phyloP scores from a whole-genome alignment of 352 stramenopile genomes.

The Phytophthora sp. region DNA sequence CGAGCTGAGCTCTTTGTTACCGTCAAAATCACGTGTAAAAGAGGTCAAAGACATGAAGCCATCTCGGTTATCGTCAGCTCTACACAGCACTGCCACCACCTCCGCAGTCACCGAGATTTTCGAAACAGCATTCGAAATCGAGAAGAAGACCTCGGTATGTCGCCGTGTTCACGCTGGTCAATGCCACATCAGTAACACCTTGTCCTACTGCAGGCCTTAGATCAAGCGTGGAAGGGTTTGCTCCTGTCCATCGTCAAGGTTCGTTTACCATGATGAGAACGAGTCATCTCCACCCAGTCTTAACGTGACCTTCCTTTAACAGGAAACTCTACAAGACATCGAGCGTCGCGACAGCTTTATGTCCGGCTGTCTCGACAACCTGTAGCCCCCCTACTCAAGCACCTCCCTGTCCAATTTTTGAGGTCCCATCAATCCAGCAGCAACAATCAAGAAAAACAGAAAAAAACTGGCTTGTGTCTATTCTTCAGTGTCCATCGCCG shows the following conservation, averaged over 20 bases:
- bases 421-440: too few relatives aligned
- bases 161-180: background rate
- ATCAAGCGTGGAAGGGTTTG: slow-evolving; percentile 61
- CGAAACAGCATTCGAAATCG: slow-evolving; percentile 47
- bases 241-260: slow-evolving; percentile 66
- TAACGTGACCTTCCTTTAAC: background rate
- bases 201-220: slow-evolving; percentile 43
- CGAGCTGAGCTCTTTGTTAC: slow-evolving; percentile 7
- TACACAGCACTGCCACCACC: slow-evolving; percentile 17
- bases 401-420: slow-evolving; percentile 19
- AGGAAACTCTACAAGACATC: slow-evolving; percentile 79
- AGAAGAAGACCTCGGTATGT: slow-evolving; percentile 58
- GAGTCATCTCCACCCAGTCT: background rate
- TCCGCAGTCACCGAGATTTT: slow-evolving; percentile 56
- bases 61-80: slow-evolving; percentile 9
- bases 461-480: too few relatives aligned
- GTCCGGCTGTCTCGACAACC: slow-evolving; percentile 68
- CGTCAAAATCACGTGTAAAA: slow-evolving; percentile 29
- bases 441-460: too few relatives aligned
- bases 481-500: slow-evolving; percentile 68
- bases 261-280: background rate
- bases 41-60: slow-evolving; percentile 29
- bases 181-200: slow-evolving; percentile 4
- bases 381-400: slow-evolving; percentile 29
- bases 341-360: slow-evolving; percentile 69